A percentile compares a stretch with the other conserved stretches of the same genome.
Evolutionary conservation across 2,329 filamentous ascomycete species (phyloP).

Genomic region (Neofusicoccum sp.): DNA sequence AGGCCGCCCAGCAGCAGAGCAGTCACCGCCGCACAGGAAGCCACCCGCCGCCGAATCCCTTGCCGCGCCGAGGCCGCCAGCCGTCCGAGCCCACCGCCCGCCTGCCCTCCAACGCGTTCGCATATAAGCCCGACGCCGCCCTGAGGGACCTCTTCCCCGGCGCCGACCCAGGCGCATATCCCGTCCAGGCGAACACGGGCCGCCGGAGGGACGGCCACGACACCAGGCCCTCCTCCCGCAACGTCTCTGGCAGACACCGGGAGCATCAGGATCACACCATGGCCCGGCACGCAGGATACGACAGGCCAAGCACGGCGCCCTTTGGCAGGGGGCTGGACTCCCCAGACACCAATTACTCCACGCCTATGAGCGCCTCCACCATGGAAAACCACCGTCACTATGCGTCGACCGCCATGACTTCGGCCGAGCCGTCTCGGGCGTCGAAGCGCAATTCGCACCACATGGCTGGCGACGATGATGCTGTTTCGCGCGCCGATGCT

Average conservation of each 20-base stretch:
- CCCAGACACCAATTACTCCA: constrained; percentile 40
- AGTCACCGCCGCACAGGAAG: constrained; percentile 29
- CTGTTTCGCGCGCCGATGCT: constrained; percentile 42
- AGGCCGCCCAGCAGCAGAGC: constrained; percentile 25
- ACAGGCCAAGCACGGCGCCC: constrained; percentile 27
- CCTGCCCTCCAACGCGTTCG: constrained; percentile 28
- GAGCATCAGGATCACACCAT: background rate
- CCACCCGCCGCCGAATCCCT: constrained; percentile 33
- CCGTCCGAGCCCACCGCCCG: constrained; percentile 30
- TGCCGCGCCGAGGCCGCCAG: constrained; percentile 29
- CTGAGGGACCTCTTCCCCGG: constrained; percentile 33
- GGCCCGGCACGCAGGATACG: constrained; percentile 22
- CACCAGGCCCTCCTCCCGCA: constrained; percentile 27
- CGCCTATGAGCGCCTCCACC: constrained; percentile 46
- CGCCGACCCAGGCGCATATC: constrained; percentile 14
- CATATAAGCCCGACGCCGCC: constrained; percentile 29
- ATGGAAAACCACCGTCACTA: constrained; percentile 39
- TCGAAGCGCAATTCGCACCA: constrained; percentile 47
- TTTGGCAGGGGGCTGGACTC: constrained; percentile 34
- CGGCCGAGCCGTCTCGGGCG: constrained; percentile 40
- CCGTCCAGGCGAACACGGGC: constrained; percentile 36
- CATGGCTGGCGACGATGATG: constrained; percentile 27
- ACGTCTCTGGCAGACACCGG: constrained; percentile 26
- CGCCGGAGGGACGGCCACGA: constrained; percentile 36
- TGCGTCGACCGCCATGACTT: constrained; percentile 46